Evolutionary conservation across 192 early-diverging fungal species (phyloP), one percentile per base, ranked within the genome.

Genomic region (Coemansia sp.): DNA sequence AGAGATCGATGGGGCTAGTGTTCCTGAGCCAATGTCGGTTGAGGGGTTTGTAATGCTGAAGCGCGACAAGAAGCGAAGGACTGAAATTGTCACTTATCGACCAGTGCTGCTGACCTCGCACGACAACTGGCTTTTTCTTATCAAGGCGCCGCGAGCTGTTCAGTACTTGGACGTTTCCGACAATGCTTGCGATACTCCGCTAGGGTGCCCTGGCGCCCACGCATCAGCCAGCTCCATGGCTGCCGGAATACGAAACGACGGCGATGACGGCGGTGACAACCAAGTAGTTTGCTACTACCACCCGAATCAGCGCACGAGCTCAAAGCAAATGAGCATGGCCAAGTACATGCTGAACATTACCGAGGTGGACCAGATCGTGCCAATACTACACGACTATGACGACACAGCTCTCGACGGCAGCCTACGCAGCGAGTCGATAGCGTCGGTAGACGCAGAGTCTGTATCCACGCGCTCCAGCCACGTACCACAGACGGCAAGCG

Each of bases 21-120:
- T 75, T 18, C 29, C 57, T 4, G 80, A 83, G 60, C 80, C 80
- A 24, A 64, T 74, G 20, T 72, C 68, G 2, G 67, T 78, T 6
- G 80, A 83, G 34, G 80, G 80, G 13, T 83, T 83, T 69, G 58
- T 83, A 29, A 68, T 78, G 75, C 75, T 82, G 13, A 79, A 79
- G 43, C 72, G 69, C 40, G 77, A 79, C 52, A 72, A 78, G 65
- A 57, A 47, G 46, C 70, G 60, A 10, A 55, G 69, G 41, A 53
- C 68, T 2, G 74, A 73, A n/a, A 64, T 83, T 22, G 69, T 62
- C 11, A 64, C 68, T 6, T 78, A 75, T 24, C 65, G 76, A 3
- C 80, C 80, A 7, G 64, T 73, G 24, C 65, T 83, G 57, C 64
- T 78, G 53, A 65, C 76, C 5, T 57, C 76, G 34, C 76, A 83